Evolutionary conservation across 2,329 filamentous ascomycete genomes (phyloP), one percentile per base, ranked within the genome.

Genomic region (Fusarium nodosum): DNA sequence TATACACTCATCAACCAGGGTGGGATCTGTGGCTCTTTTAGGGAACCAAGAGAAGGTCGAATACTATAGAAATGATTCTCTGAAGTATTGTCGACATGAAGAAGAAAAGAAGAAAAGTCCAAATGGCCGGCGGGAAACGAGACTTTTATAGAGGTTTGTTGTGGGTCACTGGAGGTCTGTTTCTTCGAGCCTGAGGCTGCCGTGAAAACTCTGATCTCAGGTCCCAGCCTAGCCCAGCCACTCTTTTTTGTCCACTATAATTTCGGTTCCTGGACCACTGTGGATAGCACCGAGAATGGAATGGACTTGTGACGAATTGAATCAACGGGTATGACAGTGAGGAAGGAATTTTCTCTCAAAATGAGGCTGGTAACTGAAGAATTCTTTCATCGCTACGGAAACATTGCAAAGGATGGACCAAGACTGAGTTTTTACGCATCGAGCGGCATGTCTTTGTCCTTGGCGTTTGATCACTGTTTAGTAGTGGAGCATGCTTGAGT

Each of bases 51-150:
- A 93, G 90, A 87, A 86, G 87, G 91, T 94, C 90, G 90, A 93
- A 87, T 90, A 94, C 93, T 97, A 94, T 94, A 97, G 92, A 97
- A 97, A 93, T 93, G 93, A 95, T 95, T 94, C 92, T 93, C 82
- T 71, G 81, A 86, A 86, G 84, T 87, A 87, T 87, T 87, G 85
- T 88, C 86, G 86, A 86, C 85, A 82, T 87, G 79, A 85, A 81
- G 81, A 87, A 84, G 82, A 84, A 84, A 84, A 79, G 56, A 81
- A 82, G 78, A 82, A 76, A 77, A 76, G 67, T 46, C 38, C 59
- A 80, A 82, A 79, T 65, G 55, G 36, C 16, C 66, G 3, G 48
- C 44, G 41, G 30, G 26, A 44, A 33, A 39, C 16, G 0, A 11
- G 12, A 20, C 0, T 61, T 70, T 70, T 70, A 70, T 70, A 71